Conservation (phyloP, 176 grass and related monocot species). For the Juncus inflexus region DNA sequence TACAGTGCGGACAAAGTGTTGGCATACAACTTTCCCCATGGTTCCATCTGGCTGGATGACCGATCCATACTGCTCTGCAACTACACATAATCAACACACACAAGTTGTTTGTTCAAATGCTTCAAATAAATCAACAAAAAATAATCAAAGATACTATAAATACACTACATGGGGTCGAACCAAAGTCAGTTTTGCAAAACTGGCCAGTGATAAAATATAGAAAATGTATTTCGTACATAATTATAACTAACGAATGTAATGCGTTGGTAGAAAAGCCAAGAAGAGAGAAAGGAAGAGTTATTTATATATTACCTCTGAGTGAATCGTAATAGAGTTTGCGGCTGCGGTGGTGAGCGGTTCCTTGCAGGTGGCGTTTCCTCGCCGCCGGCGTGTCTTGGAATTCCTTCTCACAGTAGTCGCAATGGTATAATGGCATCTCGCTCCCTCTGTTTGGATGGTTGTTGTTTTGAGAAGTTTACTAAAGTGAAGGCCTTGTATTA, state of each 20-base stretch:
- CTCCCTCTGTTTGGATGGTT: too few species aligned
- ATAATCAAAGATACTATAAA: not conserved
- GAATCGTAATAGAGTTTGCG: slow-evolving; percentile 76
- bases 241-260: not conserved
- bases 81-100: not conserved
- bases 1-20: slow-evolving; percentile 70
- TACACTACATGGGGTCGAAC: too few species aligned
- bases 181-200: too few species aligned
- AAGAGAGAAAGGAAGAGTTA: not conserved
- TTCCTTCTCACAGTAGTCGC: slow-evolving; percentile 98
- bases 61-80: slow-evolving; percentile 38
- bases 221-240: not conserved
- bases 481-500: too few species aligned
- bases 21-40: slow-evolving; percentile 53
- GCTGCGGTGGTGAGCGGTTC: slow-evolving; percentile 53
- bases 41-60: slow-evolving; percentile 33
- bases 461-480: too few species aligned
- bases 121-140: too few species aligned
- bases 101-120: too few species aligned
- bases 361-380: slow-evolving; percentile 74
- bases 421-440: slow-evolving; percentile 77
- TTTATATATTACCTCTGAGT: slow-evolving; percentile 30
- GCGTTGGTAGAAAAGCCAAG: slow-evolving; percentile 37
- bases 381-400: slow-evolving; percentile 78
- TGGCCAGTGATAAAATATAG: too few species aligned